Conservation (phyloP, 2,329 filamentous ascomycete species). For the Arthrinium phaeospermum region DNA sequence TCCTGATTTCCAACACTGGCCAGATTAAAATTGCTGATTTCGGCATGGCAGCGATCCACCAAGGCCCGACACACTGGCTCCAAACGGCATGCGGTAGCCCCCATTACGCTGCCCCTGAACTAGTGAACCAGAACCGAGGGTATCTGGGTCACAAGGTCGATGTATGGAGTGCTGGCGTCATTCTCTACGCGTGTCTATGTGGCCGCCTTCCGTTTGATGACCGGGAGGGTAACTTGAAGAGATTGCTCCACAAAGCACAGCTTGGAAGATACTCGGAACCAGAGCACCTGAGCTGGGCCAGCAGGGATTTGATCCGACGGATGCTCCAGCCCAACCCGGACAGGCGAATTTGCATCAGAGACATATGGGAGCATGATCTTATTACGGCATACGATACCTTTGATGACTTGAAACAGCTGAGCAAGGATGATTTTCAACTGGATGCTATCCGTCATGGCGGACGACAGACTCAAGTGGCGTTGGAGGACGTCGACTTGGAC, state of each 20-base stretch:
- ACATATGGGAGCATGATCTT: conserved; percentile 89
- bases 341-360: conserved; percentile 76
- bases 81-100: conserved; percentile 94
- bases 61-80: conserved; percentile 78
- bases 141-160: conserved; percentile 90
- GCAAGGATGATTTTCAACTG: conserved; percentile 50
- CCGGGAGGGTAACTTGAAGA: conserved; percentile 55
- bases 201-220: conserved; percentile 85
- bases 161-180: conserved; percentile 93
- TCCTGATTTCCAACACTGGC: conserved; percentile 76
- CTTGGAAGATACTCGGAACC: conserved; percentile 67
- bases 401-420: conserved; percentile 58
- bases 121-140: conserved; percentile 68
- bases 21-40: conserved; percentile 96
- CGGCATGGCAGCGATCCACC: conserved; percentile 91
- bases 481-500: conserved; percentile 77
- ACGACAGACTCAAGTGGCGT: conserved; percentile 61
- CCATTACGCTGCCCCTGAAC: conserved; percentile 93
- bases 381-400: conserved; percentile 82
- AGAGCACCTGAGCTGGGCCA: conserved; percentile 68
- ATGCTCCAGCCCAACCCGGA: conserved; percentile 83
- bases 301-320: conserved; percentile 76
- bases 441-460: conserved; percentile 66
- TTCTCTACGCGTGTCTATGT: conserved; percentile 85
- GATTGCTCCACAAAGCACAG: conserved; percentile 67